Evolutionary conservation across 129 eudicot genomes (phyloP), one percentile per base, ranked within the genome.

Genomic region (Escallonia rubra): DNA sequence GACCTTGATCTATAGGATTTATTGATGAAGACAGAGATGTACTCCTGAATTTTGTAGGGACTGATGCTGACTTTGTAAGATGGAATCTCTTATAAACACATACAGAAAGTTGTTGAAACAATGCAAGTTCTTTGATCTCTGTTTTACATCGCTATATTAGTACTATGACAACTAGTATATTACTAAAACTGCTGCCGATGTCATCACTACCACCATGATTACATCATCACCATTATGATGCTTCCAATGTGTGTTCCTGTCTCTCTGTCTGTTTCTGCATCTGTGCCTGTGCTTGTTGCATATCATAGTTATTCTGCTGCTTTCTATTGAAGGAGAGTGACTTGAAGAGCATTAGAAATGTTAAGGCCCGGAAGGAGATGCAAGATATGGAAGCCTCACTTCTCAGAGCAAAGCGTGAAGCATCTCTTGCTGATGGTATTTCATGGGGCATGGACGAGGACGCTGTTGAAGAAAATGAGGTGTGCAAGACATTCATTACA

Each of bases 401-500:
- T 61, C 79, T 69, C 23, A 81, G 99, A 73, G 99, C 99, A 54
- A 85, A 81, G 81, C 65, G 74, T 65, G 90, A 83, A 66, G 99
- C 99, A 11, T 84, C 97, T 72, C 84, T 86, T 76, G 97, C 89
- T 15, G 97, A 94, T 73, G 99, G 99, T 71, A 78, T 90, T 68
- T 89, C 97, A 10, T 94, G 99, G 99, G 99, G 99, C 57, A 94
- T 94, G 99, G 80, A 86, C 8, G 99, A 94, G 70, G 99, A 94
- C 81, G 99, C 99, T 59, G 13, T 89, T 74, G 99, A 94, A 82
- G 99, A 94, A 85, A 71, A 65, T 58, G 97, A 90, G 99, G 99
- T 94, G 45, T 75, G 86, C 60, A 41, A 13, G 43, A 43, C 48
- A 61, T 38, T 49, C 34, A 23, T 14, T 55, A 39, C 3, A 41